Percentiles rank a stretch among this genome's conserved stretches.
Conservation (phyloP, 257 asterid genomes). For the Fraxinus quadrangulata region DNA sequence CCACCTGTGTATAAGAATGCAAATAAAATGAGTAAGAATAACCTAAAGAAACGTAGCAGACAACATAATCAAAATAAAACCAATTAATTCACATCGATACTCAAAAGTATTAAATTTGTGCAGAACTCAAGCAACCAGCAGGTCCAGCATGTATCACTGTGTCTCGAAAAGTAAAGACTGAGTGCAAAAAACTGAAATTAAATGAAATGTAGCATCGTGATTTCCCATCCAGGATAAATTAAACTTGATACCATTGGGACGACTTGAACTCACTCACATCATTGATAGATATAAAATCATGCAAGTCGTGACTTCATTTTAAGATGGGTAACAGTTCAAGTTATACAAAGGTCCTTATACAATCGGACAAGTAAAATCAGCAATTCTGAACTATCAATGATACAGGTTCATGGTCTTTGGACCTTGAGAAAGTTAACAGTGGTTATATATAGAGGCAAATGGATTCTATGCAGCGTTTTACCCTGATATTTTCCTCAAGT, state of each 20-base stretch:
- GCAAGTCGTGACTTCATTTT: not conserved
- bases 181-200: not conserved
- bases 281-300: not conserved
- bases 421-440: not conserved
- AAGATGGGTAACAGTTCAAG: not conserved
- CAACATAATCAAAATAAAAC: not conserved
- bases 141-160: not conserved
- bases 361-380: not conserved
- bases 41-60: conserved; percentile 3
- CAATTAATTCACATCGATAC: not conserved
- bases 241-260: not conserved
- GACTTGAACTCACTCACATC: not conserved
- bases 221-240: not conserved
- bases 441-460: not conserved
- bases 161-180: not conserved
- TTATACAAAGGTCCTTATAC: not conserved
- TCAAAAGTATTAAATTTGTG: not conserved
- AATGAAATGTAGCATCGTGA: not conserved
- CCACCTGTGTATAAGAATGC: conserved; percentile 56
- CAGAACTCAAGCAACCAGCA: not conserved
- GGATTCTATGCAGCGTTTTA: not conserved
- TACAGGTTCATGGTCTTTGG: too few relatives aligned
- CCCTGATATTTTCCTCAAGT: not conserved
- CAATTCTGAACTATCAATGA: not conserved
- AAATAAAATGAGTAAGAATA: conserved; percentile 7